These are phyloP conservation scores for Uncinocarpus reesii DNA, from an alignment of 2,329 filamentous ascomycete genomes.

Conservation along the genomic window DNA sequence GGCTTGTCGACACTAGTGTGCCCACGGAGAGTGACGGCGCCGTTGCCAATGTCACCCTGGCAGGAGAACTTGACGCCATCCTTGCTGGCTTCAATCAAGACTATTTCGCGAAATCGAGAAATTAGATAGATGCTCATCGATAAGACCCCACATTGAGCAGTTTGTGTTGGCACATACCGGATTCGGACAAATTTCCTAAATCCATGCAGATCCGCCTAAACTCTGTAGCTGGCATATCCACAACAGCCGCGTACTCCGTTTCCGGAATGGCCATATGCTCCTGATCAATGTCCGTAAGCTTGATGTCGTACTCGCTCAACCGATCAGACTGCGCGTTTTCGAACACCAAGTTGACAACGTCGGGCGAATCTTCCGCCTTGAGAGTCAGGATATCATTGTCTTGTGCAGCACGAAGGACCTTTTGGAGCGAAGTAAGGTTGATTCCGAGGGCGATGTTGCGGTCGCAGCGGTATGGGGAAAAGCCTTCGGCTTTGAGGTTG, in stretches of 20 bases:
- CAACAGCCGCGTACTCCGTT: constrained; percentile 92
- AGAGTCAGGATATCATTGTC: constrained; percentile 90
- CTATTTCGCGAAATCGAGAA: constrained; percentile 39
- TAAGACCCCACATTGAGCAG: too few species aligned
- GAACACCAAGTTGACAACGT: constrained; percentile 90
- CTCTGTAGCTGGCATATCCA: constrained; percentile 77
- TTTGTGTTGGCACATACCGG: constrained; percentile 73
- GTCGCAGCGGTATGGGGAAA: constrained; percentile 93
- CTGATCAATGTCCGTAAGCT: constrained; percentile 99
- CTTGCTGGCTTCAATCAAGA: constrained; percentile 91
- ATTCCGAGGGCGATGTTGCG: constrained; percentile 97
- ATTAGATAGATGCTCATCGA: too few species aligned
- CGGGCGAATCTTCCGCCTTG: constrained; percentile 94
- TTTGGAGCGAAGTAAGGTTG: constrained; percentile 92
- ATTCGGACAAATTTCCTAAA: constrained; percentile 84
- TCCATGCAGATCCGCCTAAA: constrained; percentile 94
- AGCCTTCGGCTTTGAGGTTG: constrained; percentile 92
- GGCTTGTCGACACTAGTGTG: constrained; percentile 86
- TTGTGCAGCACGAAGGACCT: constrained; percentile 88
- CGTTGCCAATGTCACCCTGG: constrained; percentile 90
- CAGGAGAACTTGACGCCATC: constrained; percentile 94
- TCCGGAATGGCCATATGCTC: constrained; percentile 98
- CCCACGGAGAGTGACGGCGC: constrained; percentile 80
- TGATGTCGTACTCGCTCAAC: constrained; percentile 97
- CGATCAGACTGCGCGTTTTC: constrained; percentile 82